Percentiles rank a stretch among this genome's conserved stretches.
These are phyloP conservation scores for Chaetomidium leptoderma DNA, from an alignment of 495 filamentous ascomycete genomes.

Conservation along the genomic window DNA sequence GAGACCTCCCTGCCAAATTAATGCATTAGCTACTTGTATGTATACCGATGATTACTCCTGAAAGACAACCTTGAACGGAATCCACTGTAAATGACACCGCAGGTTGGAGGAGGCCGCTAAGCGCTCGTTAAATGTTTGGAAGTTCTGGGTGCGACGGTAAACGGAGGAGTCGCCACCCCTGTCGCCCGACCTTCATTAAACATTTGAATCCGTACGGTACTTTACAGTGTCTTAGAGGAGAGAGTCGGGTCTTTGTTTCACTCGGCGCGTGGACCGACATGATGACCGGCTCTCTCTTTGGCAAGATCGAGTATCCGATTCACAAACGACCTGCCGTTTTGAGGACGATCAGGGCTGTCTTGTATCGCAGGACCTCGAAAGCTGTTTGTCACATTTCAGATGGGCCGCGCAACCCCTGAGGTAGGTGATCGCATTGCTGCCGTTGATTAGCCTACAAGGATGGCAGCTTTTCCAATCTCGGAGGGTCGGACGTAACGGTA, in stretches of 20 bases:
- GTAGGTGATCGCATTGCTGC: background rate
- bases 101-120: conserved; percentile 8
- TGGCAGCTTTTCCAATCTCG: conserved; percentile 5
- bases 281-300: background rate
- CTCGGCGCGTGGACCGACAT: background rate
- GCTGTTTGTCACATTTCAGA: background rate
- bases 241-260: background rate
- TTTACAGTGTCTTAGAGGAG: no score
- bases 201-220: background rate
- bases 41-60: no score
- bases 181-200: conserved; percentile 15
- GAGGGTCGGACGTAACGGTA: background rate
- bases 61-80: background rate
- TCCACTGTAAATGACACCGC: conserved; percentile 11
- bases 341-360: background rate
- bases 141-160: background rate
- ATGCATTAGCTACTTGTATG: no score
- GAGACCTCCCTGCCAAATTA: conserved; percentile 13
- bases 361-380: background rate
- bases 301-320: background rate
- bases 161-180: conserved; percentile 9
- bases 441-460: background rate
- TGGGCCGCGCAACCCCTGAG: background rate
- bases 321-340: background rate
- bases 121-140: conserved; percentile 17